Evolutionary conservation across 202 grass and related monocot genomes (phyloP).

Genomic region (Elaeis oleifera): DNA sequence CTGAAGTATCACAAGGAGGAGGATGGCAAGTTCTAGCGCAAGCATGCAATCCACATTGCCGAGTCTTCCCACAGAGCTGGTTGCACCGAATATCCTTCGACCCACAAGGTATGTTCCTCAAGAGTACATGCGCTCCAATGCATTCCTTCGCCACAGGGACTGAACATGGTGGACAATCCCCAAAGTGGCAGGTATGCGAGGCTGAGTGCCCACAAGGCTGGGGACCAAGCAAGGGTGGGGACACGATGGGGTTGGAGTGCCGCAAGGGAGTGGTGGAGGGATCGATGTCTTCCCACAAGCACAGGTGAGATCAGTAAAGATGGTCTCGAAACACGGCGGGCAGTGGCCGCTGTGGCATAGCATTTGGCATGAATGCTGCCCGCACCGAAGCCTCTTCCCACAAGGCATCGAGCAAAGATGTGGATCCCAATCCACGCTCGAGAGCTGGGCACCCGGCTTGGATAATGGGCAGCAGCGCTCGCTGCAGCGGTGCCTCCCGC

Average conservation of each 20-base stretch:
- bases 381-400: slow-evolving; percentile 83
- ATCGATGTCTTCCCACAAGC: slow-evolving; percentile 89
- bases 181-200: slow-evolving; percentile 83
- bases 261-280: slow-evolving; percentile 63
- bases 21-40: slow-evolving; percentile 69
- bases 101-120: slow-evolving; percentile 93
- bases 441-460: slow-evolving; percentile 22
- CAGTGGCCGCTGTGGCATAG: slow-evolving; percentile 92
- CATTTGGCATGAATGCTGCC: slow-evolving; percentile 64
- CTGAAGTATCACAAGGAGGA: slow-evolving; percentile 59
- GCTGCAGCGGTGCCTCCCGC: slow-evolving; percentile 84
- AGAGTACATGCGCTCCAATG: slow-evolving; percentile 75
- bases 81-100: slow-evolving; percentile 97
- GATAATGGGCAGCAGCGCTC: slow-evolving; percentile 75
- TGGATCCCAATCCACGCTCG: slow-evolving; percentile 46
- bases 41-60: slow-evolving; percentile 87
- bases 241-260: slow-evolving; percentile 77
- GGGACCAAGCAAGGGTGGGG: slow-evolving; percentile 52
- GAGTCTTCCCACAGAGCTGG: slow-evolving; percentile 90
- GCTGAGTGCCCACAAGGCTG: slow-evolving; percentile 69
- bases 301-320: slow-evolving; percentile 78
- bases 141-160: slow-evolving; percentile 74
- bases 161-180: slow-evolving; percentile 70
- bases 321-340: slow-evolving; percentile 72
- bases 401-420: slow-evolving; percentile 82